Base-by-base conservation (phyloP, 352 stramenopile species). In the Pythium scleroteichum region DNA sequence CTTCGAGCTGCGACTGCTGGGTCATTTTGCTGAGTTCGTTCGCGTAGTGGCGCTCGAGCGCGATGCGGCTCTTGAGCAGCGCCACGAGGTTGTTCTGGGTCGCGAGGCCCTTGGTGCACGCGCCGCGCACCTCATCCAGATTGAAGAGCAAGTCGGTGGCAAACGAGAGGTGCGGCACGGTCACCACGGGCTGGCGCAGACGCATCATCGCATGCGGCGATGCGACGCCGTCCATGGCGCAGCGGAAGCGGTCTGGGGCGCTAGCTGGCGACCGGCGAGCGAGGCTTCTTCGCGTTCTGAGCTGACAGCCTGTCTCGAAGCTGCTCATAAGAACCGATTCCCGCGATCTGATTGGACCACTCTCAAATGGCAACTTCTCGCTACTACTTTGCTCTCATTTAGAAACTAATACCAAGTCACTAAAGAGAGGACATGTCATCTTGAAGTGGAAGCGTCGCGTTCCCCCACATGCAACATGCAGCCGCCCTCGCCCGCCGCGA, bases 81-180 rank as follows among this genome's bases (percentile, higher is more conserved):
- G 69, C 59, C 41, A 95, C 53, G 26, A 92, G 67, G 46, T 76
- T 84, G 13, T 52, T 59, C 40, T 93, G 84, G 7, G 78, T 77
- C 20, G 72, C 29, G n/a, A 92, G 68, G 5, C 79, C 76, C 9
- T 62, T 39, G 2, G 41, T 69, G 50, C 79, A 89, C 24, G 73
- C 61, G 8, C 61, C 63, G 26, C 72, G 74, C 4, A 94, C 85
- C 1, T 86, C 78, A 17, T 92, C 80, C 20, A 92, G 46, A 46
- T 87, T 86, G 57, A 92, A 94, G 48, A 94, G 75, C 23, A 94
- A 68, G 51, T 92, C 81, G 1, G 81, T 89, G 32, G 85, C 79
- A 40, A 92, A 94, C 17, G 73, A 85, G 35, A 82, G 52, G 47
- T 82, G 69, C 3, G 66, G 50, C 27, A 74, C 56, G 24, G 66